A percentile compares a stretch with the other conserved stretches of the same genome.
These are phyloP conservation scores for Agrocybe chaxingu DNA, from an alignment of 768 basidiomycete genomes.

Conservation along the genomic window DNA sequence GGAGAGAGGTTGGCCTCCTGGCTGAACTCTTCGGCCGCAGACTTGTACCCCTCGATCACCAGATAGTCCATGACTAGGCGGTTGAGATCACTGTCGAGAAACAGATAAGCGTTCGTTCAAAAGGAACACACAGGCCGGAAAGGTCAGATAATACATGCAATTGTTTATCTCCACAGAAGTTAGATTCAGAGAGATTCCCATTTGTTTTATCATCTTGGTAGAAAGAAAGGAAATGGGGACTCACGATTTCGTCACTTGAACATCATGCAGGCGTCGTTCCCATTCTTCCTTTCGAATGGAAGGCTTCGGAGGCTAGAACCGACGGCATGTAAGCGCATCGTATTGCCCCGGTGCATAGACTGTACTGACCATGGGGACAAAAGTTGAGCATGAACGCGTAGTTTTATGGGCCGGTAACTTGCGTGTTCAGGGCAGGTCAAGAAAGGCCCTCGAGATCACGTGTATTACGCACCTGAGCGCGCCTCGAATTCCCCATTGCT, in stretches of 20 bases:
- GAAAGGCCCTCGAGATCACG: slow-evolving; percentile 7
- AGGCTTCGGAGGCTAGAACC: slow-evolving; percentile 45
- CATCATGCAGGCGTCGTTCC: slow-evolving; percentile 79
- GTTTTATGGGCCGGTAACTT: slow-evolving; percentile 25
- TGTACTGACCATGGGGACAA: slow-evolving; percentile 33
- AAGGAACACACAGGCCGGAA: slow-evolving; percentile 18
- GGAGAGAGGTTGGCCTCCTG: slow-evolving; percentile 77
- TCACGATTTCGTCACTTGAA: slow-evolving; percentile 86
- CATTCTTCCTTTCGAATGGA: slow-evolving; percentile 79
- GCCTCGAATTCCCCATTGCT: no score
- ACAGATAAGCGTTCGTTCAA: slow-evolving; percentile 14
- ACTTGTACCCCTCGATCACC: slow-evolving; percentile 95
- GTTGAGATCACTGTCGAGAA: slow-evolving; percentile 76
- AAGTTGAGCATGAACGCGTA: slow-evolving; percentile 8
- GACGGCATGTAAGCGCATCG: slow-evolving; percentile 6
- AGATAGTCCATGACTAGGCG: slow-evolving; percentile 96
- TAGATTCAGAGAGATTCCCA: slow-evolving; percentile 99
- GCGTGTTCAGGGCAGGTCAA: slow-evolving; percentile 33
- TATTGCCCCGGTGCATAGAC: slow-evolving; percentile 5
- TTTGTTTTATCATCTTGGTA: slow-evolving; percentile 63
- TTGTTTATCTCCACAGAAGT: slow-evolving; percentile 56
- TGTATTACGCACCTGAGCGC: slow-evolving; percentile 1
- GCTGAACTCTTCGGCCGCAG: slow-evolving; percentile 93
- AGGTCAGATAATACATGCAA: slow-evolving; percentile 90
- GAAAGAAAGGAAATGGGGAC: slow-evolving; percentile 32